phyloP scores from a whole-genome alignment of 2,329 filamentous ascomycete species.

The Sordariomycetes sp. region DNA sequence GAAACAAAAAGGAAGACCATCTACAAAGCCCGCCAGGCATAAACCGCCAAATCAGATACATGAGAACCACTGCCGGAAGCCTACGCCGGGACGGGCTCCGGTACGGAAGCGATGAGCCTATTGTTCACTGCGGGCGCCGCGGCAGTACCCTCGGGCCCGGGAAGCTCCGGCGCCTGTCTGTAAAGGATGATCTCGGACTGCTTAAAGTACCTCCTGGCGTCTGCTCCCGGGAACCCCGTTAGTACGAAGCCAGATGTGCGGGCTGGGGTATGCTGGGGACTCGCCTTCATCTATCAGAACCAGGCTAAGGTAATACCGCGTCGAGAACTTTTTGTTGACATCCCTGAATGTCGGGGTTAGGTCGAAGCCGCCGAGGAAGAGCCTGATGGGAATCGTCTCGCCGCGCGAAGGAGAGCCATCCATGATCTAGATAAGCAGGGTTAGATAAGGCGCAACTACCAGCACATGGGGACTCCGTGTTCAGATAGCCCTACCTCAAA shows the following conservation, averaged over 20 bases:
- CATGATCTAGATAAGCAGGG: conserved; percentile 58
- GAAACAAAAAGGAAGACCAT: neutral
- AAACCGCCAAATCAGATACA: neutral
- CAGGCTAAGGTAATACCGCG: conserved; percentile 89
- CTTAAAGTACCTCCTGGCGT: conserved; percentile 96
- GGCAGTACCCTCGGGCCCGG: conserved; percentile 8
- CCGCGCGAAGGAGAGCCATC: conserved; percentile 95
- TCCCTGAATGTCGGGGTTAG: conserved; percentile 96
- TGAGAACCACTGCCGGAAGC: neutral
- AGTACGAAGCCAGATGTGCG: neutral
- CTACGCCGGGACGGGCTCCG: conserved; percentile 10
- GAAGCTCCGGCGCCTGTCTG: conserved; percentile 57
- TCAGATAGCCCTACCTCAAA: conserved; percentile 57
- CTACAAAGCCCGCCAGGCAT: neutral
- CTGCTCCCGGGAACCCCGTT: conserved; percentile 26
- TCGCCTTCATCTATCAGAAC: conserved; percentile 90
- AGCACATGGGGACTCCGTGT: neutral
- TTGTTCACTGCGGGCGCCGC: conserved; percentile 27
- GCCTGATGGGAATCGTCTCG: conserved; percentile 86
- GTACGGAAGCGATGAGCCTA: conserved; percentile 25
- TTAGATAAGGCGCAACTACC: neutral
- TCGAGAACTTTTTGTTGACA: conserved; percentile 99
- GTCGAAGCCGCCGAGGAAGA: conserved; percentile 96
- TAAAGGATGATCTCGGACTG: conserved; percentile 97
- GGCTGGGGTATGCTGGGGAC: conserved; percentile 11